Evolutionary conservation across 2,329 filamentous ascomycete species (phyloP), one percentile per base, ranked within the genome.

Genomic region (Pseudogymnoascus sp.): DNA sequence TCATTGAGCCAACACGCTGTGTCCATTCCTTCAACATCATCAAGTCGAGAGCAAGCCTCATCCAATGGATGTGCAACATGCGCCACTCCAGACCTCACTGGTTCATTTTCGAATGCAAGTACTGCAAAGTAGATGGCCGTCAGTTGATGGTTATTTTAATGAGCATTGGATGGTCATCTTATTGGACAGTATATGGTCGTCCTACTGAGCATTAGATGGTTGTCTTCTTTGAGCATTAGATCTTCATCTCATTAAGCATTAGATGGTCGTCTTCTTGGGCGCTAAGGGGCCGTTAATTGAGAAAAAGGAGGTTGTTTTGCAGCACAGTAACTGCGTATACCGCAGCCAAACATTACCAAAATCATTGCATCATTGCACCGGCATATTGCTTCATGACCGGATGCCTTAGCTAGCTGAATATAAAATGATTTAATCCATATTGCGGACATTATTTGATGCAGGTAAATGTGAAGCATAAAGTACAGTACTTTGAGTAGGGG

Each of bases 71-170:
- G 59, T 89, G 86, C 77, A 80, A 82, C 64, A 75, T 86, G 69
- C 88, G 86, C 71, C 81, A 84, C 64, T 82, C 81, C 2, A 85
- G 85, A 1, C 85, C 85, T 60, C 82, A 85, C 73, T 88, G 84
- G 83, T 82, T 81, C 74, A 88, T 89, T 69, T 88, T 82, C 66
- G 84, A 89, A 73, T 89, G 86, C 75, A 78, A 80, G 65, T 87
- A 86, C 72, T 89, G 86, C 81, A 85, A 85, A 19, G 19, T 19
- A 19, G 19, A 19, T 19, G 19, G 19, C 19, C 19, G 19, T 19
- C 19, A 19, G 5, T 39, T 2, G 41, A 45, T 45, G 41, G 2
- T 45, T 22, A 5, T n/a, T 23, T 25, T 49, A 22, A 8, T 6
- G 22, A 49, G 42, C 42, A 49, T 49, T 49, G 14, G 22, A 45